Evolutionary conservation across 1,284 basidiomycete genomes (phyloP), one percentile per base, ranked within the genome.

Genomic region (Ustilago xerochloae): DNA sequence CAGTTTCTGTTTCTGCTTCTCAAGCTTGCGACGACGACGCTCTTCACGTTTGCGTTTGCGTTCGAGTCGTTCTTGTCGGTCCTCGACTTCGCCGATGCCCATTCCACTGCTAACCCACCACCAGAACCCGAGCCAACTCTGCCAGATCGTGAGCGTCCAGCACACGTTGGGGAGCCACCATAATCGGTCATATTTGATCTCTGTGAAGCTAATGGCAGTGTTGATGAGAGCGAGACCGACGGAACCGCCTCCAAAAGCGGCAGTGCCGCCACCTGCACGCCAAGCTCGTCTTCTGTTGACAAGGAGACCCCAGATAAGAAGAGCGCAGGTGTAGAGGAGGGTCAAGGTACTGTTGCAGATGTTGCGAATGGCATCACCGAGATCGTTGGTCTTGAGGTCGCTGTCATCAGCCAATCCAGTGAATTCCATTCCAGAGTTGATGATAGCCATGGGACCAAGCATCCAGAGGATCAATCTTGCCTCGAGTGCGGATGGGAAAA

Each of bases 311-410:
- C 96, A 99, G 67, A 97, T 90, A 81, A 94, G 87, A 56, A 99
- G 90, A 2, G 93, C 90, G 45, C 89, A 87, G 4, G 93, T 94
- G 86, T 98, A 99, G 58, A 99, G 90, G 52, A 99, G 88, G 18
- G 94, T 93, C 22, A 99, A 89, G 0, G 95, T 93, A 5, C 93
- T 93, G 84, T 97, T 97, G 89, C 94, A 96, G 66, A 97, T 91
- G 86, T 97, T 97, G 59, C 92, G 90, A 28, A 95, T 90, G 28
- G 92, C 91, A 62, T 90, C 89, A 50, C 93, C 90, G 43, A 93
- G 85, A 62, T 87, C 86, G 86, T 63, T 91, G 87, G 28, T 86
- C 84, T 22, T 82, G 43, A 66, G 41, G 35, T 82, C 75, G 46
- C 85, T 82, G 41, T 84, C 78, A 36, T 84, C 71, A 41, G 89